Evolutionary conservation across 2,329 filamentous ascomycete genomes (phyloP).

Genomic region (Stagonosporopsis rhizophila): DNA sequence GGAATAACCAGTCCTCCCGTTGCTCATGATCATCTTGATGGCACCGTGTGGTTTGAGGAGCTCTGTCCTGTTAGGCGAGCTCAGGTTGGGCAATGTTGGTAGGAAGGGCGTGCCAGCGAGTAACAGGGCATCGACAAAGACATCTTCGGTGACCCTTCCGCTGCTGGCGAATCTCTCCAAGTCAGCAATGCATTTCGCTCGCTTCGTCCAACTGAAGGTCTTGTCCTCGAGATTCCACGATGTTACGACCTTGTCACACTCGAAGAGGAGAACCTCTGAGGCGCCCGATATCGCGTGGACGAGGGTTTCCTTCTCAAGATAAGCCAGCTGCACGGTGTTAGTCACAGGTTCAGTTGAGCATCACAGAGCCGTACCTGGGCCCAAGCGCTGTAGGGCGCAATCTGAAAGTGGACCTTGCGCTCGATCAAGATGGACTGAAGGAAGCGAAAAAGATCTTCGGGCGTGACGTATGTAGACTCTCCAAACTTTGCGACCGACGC

Average conservation of each 20-base stretch:
- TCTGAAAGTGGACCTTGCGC: slow-evolving; percentile 75
- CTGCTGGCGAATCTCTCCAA: slow-evolving; percentile 54
- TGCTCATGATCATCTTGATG: slow-evolving; percentile 73
- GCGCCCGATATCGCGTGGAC: slow-evolving; percentile 81
- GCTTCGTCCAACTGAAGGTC: slow-evolving; percentile 69
- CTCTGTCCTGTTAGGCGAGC: slow-evolving; percentile 63
- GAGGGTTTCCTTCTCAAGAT: slow-evolving; percentile 71
- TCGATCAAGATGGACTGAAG: slow-evolving; percentile 77
- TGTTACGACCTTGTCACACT: slow-evolving; percentile 77
- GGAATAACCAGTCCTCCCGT: slow-evolving; percentile 71
- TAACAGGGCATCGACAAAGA: slow-evolving; percentile 83
- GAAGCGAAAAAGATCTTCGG: slow-evolving; percentile 76
- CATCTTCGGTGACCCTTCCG: slow-evolving; percentile 67
- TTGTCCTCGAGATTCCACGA: slow-evolving; percentile 72
- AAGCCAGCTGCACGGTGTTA: slow-evolving; percentile 68
- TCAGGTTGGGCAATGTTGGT: slow-evolving; percentile 78
- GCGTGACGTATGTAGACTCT: slow-evolving; percentile 68
- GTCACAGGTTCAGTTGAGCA: slow-evolving; percentile 14
- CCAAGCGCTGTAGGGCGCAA: slow-evolving; percentile 86
- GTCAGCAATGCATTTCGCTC: slow-evolving; percentile 72
- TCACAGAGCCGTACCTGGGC: slow-evolving; percentile 69
- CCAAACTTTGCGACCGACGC: slow-evolving; percentile 88
- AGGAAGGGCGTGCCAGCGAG: slow-evolving; percentile 85
- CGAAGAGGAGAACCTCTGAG: slow-evolving; percentile 84
- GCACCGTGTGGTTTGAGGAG: slow-evolving; percentile 73